Evolutionary conservation across 345 rosid species (phyloP).

Genomic region (Limnanthes douglasii): DNA sequence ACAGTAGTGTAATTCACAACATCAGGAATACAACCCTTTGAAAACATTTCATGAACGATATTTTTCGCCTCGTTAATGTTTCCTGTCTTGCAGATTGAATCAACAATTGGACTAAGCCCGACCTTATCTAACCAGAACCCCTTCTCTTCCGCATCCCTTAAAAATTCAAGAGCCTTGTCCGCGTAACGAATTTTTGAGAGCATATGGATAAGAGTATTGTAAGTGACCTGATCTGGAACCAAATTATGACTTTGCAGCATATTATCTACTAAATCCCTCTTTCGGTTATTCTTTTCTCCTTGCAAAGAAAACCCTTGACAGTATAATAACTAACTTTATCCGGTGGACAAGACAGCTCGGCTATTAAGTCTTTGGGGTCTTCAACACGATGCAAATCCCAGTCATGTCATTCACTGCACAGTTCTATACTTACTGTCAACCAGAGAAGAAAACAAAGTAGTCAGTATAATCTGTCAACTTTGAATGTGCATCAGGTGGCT

Average conservation of each 20-base stretch:
- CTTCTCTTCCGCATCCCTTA: conserved; percentile 51
- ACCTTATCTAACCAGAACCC: conserved; percentile 64
- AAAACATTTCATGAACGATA: conserved; percentile 59
- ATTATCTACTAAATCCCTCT: conserved; percentile 44
- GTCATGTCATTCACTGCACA: too few relatives aligned
- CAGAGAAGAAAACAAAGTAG: too few relatives aligned
- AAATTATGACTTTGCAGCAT: conserved; percentile 47
- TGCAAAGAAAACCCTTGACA: conserved; percentile 51
- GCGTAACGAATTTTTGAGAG: conserved; percentile 66
- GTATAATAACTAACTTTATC: conserved; percentile 85
- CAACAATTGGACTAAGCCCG: conserved; percentile 58
- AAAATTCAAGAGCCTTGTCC: conserved; percentile 65
- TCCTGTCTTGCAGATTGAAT: conserved; percentile 53
- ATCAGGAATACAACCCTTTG: conserved; percentile 63
- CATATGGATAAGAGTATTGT: conserved; percentile 52
- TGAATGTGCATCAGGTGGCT: too few relatives aligned
- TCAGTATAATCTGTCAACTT: too few relatives aligned
- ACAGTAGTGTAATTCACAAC: conserved; percentile 83
- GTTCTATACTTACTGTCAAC: too few relatives aligned
- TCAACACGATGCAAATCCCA: conserved; percentile 46
- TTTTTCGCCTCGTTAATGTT: conserved; percentile 56
- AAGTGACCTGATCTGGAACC: conserved; percentile 66
- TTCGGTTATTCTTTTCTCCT: conserved; percentile 47
- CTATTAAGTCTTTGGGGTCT: conserved; percentile 52
- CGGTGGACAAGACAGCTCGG: conserved; percentile 52